phyloP scores from a whole-genome alignment of 2,329 filamentous ascomycete species.

The Alternaria brassicae region DNA sequence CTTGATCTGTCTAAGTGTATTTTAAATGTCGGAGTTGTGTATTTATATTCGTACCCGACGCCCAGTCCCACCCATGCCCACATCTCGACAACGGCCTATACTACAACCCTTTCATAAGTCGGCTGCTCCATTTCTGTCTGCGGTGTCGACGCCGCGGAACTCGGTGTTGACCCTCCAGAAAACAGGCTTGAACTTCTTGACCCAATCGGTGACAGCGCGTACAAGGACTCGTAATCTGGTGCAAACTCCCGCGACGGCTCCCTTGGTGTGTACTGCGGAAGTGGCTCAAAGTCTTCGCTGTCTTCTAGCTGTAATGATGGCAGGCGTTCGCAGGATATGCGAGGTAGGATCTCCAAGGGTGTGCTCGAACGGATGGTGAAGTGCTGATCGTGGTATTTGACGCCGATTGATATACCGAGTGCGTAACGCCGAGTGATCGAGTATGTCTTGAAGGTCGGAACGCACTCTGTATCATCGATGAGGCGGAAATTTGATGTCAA shows the following conservation, averaged over 20 bases:
- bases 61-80: neutral
- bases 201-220: slow-evolving; percentile 24
- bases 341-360: slow-evolving; percentile 42
- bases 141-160: slow-evolving; percentile 19
- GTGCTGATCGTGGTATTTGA: slow-evolving; percentile 36
- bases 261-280: slow-evolving; percentile 40
- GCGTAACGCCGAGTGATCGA: slow-evolving; percentile 42
- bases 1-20: no score
- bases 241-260: slow-evolving; percentile 41
- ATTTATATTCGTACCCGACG: neutral
- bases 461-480: slow-evolving; percentile 43
- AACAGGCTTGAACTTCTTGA: slow-evolving; percentile 28
- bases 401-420: slow-evolving; percentile 35
- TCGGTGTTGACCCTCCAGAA: slow-evolving; percentile 13
- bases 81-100: neutral
- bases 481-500: slow-evolving; percentile 45
- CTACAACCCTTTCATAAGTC: neutral
- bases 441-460: slow-evolving; percentile 47
- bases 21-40: no score
- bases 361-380: slow-evolving; percentile 38
- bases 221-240: slow-evolving; percentile 42
- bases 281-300: slow-evolving; percentile 36
- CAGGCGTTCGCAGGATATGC: slow-evolving; percentile 21
- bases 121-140: slow-evolving; percentile 19
- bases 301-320: slow-evolving; percentile 26